Evolutionary conservation across 306 rosid species (phyloP), one percentile per base, ranked within the genome.

Genomic region (Argentina anserina): DNA sequence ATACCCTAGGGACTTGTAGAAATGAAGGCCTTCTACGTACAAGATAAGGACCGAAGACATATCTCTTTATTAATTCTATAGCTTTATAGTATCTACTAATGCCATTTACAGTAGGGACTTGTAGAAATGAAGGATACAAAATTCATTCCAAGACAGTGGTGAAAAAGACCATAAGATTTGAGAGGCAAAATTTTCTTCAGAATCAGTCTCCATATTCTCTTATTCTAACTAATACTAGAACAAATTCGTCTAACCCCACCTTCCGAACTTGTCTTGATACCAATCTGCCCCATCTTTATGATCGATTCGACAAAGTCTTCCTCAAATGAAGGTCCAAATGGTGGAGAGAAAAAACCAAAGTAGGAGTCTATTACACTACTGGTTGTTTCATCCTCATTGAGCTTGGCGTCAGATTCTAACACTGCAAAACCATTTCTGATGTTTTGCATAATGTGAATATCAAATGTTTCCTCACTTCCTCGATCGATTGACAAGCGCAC

Each of bases 391-490:
- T 93, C 98, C 3, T 86, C 91, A 23, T 79, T 78, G 6, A 93
- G 92, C 61, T 86, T 84, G 0, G 97, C 97, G 67, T 93, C 98
- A n/a, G 98, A 93, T 71, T 85, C 86, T 42, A 93, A 69, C 53
- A 93, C 92, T 49, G 90, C 93, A 58, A 89, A 78, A 11, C 97
- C 94, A n/a, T 70, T 63, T 70, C 83, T 82, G 15, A 93, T 89
- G 81, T 93, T 93, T 53, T 81, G 67, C 56, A 93, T 26, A 34
- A 90, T 93, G 75, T 81, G 75, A 0, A 29, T 53, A 76, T 93
- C 97, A 37, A 93, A 93, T 39, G 5, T 50, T 6, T 23, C 36
- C 13, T 73, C 84, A 65, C 94, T 85, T 26, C 90, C 90, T 23
- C 34, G 70, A 42, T 93, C 97, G 1, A 85, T 89, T 23, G 84